Evolutionary conservation across 257 asterid species (phyloP).

Genomic region (Nicotiana noctiflora): DNA sequence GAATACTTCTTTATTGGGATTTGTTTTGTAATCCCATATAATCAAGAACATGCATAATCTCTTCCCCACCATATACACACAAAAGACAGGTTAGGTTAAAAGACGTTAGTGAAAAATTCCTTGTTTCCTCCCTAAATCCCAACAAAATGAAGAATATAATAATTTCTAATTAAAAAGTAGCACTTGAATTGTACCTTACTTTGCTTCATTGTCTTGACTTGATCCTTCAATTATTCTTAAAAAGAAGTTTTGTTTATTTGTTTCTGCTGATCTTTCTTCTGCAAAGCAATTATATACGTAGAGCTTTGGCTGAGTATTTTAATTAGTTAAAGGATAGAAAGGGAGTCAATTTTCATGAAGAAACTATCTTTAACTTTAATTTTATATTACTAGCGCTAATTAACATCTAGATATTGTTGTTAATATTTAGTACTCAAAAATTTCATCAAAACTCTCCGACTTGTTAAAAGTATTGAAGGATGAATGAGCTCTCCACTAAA

Average conservation of each 20-base stretch:
- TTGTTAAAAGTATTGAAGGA: neutral
- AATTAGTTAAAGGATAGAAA: neutral
- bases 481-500: neutral
- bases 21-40: neutral
- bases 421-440: too few species aligned
- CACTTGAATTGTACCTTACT: conserved; percentile 3
- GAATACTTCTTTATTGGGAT: neutral
- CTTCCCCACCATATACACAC: neutral
- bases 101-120: neutral
- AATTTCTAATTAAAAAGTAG: conserved; percentile 1
- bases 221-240: neutral
- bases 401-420: too few species aligned
- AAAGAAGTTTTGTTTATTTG: neutral
- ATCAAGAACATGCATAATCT: conserved; percentile 9
- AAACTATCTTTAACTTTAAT: too few species aligned
- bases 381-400: too few species aligned
- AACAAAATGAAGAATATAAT: neutral
- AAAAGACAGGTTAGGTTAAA: neutral
- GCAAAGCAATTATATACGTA: neutral
- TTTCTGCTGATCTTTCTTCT: neutral
- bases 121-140: neutral
- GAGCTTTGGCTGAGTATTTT: neutral
- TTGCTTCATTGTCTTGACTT: neutral
- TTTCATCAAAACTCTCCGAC: too few species aligned
- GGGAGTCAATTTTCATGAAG: too few species aligned